Conservation (phyloP, 495 filamentous ascomycete genomes). For the Penicillium angulare region DNA sequence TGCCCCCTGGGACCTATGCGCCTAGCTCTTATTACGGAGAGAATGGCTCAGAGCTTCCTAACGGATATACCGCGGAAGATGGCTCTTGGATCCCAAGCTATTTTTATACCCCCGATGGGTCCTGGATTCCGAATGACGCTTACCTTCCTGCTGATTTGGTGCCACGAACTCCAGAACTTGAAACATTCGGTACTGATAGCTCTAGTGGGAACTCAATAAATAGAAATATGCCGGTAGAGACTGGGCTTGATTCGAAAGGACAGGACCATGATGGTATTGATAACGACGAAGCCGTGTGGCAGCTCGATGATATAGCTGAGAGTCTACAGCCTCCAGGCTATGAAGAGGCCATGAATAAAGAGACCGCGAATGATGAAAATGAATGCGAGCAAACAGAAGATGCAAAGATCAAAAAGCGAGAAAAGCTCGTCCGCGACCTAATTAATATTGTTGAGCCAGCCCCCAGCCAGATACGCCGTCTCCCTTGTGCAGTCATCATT, state of each 20-base stretch:
- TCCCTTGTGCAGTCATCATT: conserved; percentile 25
- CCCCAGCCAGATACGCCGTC: background rate
- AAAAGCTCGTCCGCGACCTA: conserved; percentile 10
- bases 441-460: conserved; percentile 12
- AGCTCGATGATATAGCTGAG: conserved; percentile 20
- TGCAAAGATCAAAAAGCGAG: conserved; percentile 4
- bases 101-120: background rate
- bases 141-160: background rate
- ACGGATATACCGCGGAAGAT: background rate
- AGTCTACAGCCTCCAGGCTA: background rate
- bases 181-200: too few relatives aligned
- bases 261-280: background rate
- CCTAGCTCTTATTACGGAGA: background rate
- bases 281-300: conserved; percentile 15
- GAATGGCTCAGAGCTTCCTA: background rate
- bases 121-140: background rate
- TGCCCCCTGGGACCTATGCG: background rate
- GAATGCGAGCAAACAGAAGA: background rate
- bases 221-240: too few relatives aligned
- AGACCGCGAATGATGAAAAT: background rate
- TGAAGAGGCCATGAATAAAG: background rate
- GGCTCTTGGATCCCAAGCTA: background rate
- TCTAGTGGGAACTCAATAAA: too few relatives aligned
- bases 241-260: background rate
- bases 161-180: background rate